A percentile compares a stretch with the other conserved stretches of the same genome.
Conservation (phyloP, 1,139 yeast genomes). For the Wickerhamomyces sp. region DNA sequence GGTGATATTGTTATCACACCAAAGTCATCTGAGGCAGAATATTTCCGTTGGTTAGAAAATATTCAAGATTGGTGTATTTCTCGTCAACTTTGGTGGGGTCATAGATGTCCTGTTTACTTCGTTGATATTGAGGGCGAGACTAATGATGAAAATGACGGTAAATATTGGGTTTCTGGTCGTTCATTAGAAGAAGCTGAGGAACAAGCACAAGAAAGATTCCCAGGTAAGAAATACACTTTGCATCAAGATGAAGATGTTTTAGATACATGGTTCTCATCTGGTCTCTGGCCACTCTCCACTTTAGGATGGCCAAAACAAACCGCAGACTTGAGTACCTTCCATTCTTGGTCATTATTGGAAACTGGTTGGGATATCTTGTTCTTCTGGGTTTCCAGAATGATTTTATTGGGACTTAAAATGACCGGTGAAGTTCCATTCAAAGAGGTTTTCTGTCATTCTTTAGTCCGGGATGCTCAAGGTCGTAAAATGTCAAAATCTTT, state of each 20-base stretch:
- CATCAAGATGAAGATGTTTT: constrained; percentile 97
- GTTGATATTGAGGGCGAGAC: constrained; percentile 69
- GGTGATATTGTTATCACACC: constrained; percentile 85
- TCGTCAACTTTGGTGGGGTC: constrained; percentile 99
- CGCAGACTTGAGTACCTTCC: constrained; percentile 69
- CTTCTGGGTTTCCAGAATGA: constrained; percentile 99
- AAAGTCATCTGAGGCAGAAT: constrained; percentile 86
- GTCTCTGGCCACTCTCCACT: constrained; percentile 96
- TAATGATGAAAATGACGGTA: constrained; percentile 52
- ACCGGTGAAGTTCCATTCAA: constrained; percentile 91
- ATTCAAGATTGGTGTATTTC: constrained; percentile 99
- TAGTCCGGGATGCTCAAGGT: constrained; percentile 98
- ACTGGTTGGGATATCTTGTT: constrained; percentile 99
- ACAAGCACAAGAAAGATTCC: constrained; percentile 74
- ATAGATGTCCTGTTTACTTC: constrained; percentile 95
- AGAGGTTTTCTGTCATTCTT: constrained; percentile 97
- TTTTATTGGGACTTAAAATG: constrained; percentile 82
- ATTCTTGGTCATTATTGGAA: constrained; percentile 91
- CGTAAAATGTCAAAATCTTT: constrained; percentile 97
- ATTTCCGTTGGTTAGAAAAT: constrained; percentile 92
- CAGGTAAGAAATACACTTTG: constrained; percentile 64
- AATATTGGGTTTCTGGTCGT: constrained; percentile 92
- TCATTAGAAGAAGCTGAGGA: constrained; percentile 72
- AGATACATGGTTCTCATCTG: constrained; percentile 98
- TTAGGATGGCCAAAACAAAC: constrained; percentile 92